Conservation (phyloP, 495 filamentous ascomycete genomes). For the Xylaria telfairii region DNA sequence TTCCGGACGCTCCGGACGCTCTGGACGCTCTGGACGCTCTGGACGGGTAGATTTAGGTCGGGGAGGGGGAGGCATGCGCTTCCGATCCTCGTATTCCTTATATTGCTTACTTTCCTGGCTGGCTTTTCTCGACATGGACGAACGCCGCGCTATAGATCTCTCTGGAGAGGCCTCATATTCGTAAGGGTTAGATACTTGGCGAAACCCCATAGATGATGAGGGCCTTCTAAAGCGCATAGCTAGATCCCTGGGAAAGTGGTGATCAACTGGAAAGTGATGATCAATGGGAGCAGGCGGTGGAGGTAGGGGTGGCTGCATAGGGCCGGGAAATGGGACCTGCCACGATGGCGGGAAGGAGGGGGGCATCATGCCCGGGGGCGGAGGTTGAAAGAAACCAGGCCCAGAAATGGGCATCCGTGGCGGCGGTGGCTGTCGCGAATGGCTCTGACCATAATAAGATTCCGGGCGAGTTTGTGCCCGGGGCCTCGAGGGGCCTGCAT, state of each 20-base stretch:
- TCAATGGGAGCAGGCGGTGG: conserved; percentile 36
- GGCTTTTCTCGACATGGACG: conserved; percentile 45
- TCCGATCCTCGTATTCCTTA: conserved; percentile 46
- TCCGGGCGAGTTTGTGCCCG: conserved; percentile 48
- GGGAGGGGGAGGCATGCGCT: conserved; percentile 49
- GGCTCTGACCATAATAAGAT: conserved; percentile 46
- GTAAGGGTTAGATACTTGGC: conserved; percentile 37
- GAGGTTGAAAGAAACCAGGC: conserved; percentile 37
- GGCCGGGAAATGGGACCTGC: conserved; percentile 21
- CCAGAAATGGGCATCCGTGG: conserved; percentile 39
- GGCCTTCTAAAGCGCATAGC: conserved; percentile 49
- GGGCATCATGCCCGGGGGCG: conserved; percentile 32
- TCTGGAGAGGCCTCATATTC: conserved; percentile 40
- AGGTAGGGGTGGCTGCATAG: conserved; percentile 28
- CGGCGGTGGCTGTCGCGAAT: conserved; percentile 38
- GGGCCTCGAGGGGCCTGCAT: conserved; percentile 43
- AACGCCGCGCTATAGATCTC: conserved; percentile 40
- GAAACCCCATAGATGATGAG: conserved; percentile 51
- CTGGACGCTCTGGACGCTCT: conserved; percentile 1
- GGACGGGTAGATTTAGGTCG: conserved; percentile 51
- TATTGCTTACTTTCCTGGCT: conserved; percentile 42
- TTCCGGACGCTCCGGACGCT: conserved; percentile 28
- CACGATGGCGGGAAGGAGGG: conserved; percentile 31
- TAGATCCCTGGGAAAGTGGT: conserved; percentile 36
- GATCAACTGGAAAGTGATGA: conserved; percentile 36